Conservation (phyloP, 129 eudicot genomes). For the Flaveria robusta region DNA sequence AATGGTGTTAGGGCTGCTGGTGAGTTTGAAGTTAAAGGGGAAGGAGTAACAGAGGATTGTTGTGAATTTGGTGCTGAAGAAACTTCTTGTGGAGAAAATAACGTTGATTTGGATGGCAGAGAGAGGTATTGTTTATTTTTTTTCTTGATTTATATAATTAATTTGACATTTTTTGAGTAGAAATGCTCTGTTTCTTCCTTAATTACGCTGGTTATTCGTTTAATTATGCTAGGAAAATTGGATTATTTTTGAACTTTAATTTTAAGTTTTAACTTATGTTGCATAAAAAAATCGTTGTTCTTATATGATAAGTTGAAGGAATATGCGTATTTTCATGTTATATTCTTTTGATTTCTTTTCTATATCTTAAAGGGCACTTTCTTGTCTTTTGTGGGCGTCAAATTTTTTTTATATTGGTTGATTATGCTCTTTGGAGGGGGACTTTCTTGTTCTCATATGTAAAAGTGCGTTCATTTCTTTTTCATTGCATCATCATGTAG, state of each 20-base stretch:
- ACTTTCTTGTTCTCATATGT: slow-evolving; percentile 25
- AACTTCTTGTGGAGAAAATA: slow-evolving; percentile 70
- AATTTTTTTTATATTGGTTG: slow-evolving; percentile 9
- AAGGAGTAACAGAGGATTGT: slow-evolving; percentile 40
- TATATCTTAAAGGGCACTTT: slow-evolving; percentile 5
- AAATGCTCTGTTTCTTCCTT: slow-evolving; percentile 20
- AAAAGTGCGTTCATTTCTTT: slow-evolving; percentile 29
- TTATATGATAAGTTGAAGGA: neutral
- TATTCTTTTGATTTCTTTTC: slow-evolving; percentile 8
- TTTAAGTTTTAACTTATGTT: neutral
- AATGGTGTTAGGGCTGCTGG: slow-evolving; percentile 17
- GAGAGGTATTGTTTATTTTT: slow-evolving; percentile 53
- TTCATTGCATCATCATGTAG: slow-evolving; percentile 30
- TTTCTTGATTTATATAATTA: neutral
- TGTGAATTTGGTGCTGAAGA: slow-evolving; percentile 46
- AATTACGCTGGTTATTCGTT: neutral
- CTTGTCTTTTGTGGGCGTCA: slow-evolving; percentile 15
- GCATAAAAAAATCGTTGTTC: neutral
- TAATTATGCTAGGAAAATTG: neutral
- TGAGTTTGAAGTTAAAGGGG: slow-evolving; percentile 19
- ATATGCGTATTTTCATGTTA: slow-evolving; percentile 2
- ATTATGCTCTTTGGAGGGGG: slow-evolving; percentile 26
- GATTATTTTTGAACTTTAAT: neutral
- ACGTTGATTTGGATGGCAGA: slow-evolving; percentile 61
- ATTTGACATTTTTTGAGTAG: neutral